phyloP scores from a whole-genome alignment of 2,329 filamentous ascomycete species.

The Paraphaeosphaeria sporulosa region DNA sequence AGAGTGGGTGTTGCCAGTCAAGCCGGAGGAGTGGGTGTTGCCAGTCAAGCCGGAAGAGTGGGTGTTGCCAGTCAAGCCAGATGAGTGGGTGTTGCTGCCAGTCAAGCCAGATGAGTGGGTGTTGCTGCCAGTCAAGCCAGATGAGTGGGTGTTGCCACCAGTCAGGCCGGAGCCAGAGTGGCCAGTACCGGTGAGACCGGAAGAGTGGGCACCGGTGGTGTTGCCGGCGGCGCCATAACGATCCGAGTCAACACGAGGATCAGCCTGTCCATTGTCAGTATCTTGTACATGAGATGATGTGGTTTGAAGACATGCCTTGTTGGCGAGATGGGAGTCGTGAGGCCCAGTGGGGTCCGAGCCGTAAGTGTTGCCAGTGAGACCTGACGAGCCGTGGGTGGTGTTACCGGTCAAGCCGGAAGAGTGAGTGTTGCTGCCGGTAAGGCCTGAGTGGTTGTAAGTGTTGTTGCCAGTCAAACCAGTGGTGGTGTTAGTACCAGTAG shows the following conservation, averaged over 20 bases:
- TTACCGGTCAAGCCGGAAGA: conserved; percentile 16
- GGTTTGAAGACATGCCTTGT: conserved; percentile 24
- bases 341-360: conserved; percentile 39
- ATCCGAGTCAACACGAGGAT: conserved; percentile 43
- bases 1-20: neutral
- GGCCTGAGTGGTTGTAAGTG: neutral
- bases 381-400: neutral
- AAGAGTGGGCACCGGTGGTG: conserved; percentile 12
- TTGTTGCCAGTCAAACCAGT: conserved; percentile 16
- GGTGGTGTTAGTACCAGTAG: neutral
- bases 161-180: conserved; percentile 19
- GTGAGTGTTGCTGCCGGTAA: neutral
- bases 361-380: conserved; percentile 13
- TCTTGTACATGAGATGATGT: neutral
- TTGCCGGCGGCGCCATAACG: conserved; percentile 28
- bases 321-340: conserved; percentile 34
- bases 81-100: neutral
- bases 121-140: neutral
- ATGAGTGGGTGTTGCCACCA: neutral
- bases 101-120: neutral
- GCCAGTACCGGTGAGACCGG: conserved; percentile 11
- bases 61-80: neutral
- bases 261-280: conserved; percentile 11
- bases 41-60: neutral
- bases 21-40: neutral